These are phyloP conservation scores for Skeletonema tropicum DNA, from an alignment of 108 stramenopile genomes.

Conservation along the genomic window DNA sequence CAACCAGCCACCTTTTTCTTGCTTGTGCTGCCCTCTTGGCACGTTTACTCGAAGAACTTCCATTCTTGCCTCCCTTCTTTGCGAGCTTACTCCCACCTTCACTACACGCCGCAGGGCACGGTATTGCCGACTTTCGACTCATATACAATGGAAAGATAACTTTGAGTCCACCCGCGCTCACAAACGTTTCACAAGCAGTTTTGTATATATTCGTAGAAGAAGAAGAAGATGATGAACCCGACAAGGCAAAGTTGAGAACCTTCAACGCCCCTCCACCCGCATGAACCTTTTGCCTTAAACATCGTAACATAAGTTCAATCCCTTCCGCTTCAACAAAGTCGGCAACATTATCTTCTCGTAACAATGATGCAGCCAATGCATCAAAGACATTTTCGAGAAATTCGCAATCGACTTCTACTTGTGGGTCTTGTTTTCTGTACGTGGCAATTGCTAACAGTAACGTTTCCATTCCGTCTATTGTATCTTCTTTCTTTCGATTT, in stretches of 20 bases:
- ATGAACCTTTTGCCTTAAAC: slow-evolving; percentile 75
- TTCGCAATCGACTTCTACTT: slow-evolving; percentile 68
- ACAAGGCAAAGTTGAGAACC: slow-evolving; percentile 68
- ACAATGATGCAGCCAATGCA: slow-evolving; percentile 57
- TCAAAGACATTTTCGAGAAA: slow-evolving; percentile 73
- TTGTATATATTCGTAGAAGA: slow-evolving; percentile 37
- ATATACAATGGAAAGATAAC: slow-evolving; percentile 73
- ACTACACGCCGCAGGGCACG: slow-evolving; percentile 58
- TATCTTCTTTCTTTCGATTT: background rate
- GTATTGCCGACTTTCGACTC: slow-evolving; percentile 58
- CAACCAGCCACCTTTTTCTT: slow-evolving; percentile 60
- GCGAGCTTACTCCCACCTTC: slow-evolving; percentile 48
- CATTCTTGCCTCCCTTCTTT: slow-evolving; percentile 16
- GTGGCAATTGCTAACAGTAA: slow-evolving; percentile 62
- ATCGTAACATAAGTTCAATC: slow-evolving; percentile 73
- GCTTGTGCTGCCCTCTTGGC: slow-evolving; percentile 57
- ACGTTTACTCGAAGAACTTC: slow-evolving; percentile 38
- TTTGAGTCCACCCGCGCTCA: slow-evolving; percentile 70
- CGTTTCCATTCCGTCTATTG: slow-evolving; percentile 71
- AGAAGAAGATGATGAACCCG: slow-evolving; percentile 23
- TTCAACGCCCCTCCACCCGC: slow-evolving; percentile 67
- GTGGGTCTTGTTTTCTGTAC: slow-evolving; percentile 70
- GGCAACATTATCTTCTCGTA: slow-evolving; percentile 53
- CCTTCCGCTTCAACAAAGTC: slow-evolving; percentile 76
- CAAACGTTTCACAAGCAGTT: slow-evolving; percentile 65